Percentiles rank a stretch among this genome's conserved stretches.
These are phyloP conservation scores for Sphagnum contortum DNA, from an alignment of 225 moss, liverwort and hornwort genomes.

Conservation along the genomic window DNA sequence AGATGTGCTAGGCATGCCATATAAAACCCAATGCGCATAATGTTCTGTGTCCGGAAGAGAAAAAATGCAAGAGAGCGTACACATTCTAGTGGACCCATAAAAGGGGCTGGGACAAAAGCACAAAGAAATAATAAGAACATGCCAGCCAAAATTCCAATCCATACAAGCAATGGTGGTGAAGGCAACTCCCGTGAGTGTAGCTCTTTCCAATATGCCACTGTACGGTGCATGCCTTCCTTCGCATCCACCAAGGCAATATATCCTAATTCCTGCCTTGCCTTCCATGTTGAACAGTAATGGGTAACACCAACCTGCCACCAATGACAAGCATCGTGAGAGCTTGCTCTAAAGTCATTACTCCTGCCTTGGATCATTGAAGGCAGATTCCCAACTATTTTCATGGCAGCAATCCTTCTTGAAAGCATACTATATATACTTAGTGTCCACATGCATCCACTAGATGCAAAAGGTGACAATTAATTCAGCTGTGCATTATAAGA, in stretches of 20 bases:
- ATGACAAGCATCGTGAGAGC: too few species aligned
- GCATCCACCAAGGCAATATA: conserved; percentile 62
- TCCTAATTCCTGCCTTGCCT: conserved; percentile 78
- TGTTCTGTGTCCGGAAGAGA: conserved; percentile 23
- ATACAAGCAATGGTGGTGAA: conserved; percentile 29
- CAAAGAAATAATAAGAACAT: conserved; percentile 19
- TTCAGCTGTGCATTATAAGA: too few species aligned
- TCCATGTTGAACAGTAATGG: conserved; percentile 74
- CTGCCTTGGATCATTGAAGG: too few species aligned
- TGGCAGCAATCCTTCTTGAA: too few species aligned
- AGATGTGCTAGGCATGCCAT: conserved; percentile 27
- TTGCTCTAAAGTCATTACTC: too few species aligned
- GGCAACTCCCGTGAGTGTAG: conserved; percentile 37
- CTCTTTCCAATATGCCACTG: conserved; percentile 59
- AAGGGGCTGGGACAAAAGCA: conserved; percentile 41
- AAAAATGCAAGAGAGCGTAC: conserved; percentile 28
- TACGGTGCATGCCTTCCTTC: conserved; percentile 53
- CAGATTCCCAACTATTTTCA: too few species aligned
- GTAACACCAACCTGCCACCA: conserved; percentile 60
- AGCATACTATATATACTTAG: too few species aligned
- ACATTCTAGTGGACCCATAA: conserved; percentile 43
- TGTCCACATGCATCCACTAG: too few species aligned
- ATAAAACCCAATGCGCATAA: conserved; percentile 22
- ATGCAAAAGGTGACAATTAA: too few species aligned
- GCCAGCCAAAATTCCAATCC: conserved; percentile 21